Conservation (phyloP, 257 asterid genomes). For the Dorcoceras hygrometricum region DNA sequence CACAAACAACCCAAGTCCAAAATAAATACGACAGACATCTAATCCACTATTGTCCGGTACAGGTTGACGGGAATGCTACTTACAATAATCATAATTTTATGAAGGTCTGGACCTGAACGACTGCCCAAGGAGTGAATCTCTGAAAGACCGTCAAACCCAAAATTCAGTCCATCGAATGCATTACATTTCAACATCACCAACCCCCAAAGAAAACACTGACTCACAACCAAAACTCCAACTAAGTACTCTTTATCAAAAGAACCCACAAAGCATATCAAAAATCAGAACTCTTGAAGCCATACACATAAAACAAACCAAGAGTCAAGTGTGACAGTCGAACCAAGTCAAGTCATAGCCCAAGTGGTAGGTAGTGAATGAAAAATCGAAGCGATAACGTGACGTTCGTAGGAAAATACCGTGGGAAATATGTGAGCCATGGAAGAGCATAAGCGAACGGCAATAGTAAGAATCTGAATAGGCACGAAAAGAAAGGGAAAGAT, state of each 20-base stretch:
- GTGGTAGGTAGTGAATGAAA: conserved; percentile 14
- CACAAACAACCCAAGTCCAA: neutral
- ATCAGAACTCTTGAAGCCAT: neutral
- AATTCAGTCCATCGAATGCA: conserved; percentile 5
- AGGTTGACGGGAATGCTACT: no score
- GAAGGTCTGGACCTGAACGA: no score
- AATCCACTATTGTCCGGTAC: no score
- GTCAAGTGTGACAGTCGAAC: neutral
- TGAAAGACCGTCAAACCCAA: conserved; percentile 9
- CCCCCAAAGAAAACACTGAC: neutral
- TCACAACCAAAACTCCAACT: conserved; percentile 3
- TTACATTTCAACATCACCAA: neutral
- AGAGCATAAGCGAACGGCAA: conserved; percentile 30
- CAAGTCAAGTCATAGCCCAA: conserved; percentile 22
- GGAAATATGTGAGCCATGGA: conserved; percentile 38
- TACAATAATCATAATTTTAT: no score
- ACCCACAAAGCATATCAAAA: conserved; percentile 19
- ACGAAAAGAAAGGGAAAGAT: conserved; percentile 19
- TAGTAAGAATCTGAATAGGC: conserved; percentile 13
- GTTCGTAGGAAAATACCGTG: conserved; percentile 8
- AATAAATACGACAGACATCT: neutral
- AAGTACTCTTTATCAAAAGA: conserved; percentile 15
- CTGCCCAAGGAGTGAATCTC: no score
- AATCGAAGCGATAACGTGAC: conserved; percentile 3
- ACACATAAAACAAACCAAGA: conserved; percentile 1